phyloP scores from a whole-genome alignment of 139 green algal genomes.

The Chlorella vulgaris region DNA sequence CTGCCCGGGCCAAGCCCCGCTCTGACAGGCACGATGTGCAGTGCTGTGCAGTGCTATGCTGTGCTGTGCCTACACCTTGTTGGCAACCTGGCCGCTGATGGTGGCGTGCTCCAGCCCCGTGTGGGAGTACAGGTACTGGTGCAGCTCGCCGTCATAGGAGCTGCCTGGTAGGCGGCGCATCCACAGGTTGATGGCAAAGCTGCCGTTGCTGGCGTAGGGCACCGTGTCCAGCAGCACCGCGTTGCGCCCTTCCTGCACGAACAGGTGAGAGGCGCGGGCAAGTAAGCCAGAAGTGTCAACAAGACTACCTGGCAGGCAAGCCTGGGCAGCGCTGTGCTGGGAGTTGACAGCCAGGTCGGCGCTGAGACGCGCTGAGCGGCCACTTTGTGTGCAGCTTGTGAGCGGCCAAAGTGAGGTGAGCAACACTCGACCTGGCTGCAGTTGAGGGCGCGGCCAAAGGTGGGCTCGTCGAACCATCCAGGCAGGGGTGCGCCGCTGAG shows the following conservation, averaged over 20 bases:
- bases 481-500: not conserved
- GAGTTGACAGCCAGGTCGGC: not conserved
- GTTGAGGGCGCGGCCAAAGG: conserved; percentile 20
- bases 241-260: not conserved
- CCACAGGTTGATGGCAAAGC: conserved; percentile 73
- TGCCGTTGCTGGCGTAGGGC: conserved; percentile 47
- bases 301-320: not conserved
- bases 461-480: conserved; percentile 7
- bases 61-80: too few species aligned
- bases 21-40: too few species aligned
- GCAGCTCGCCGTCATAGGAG: not conserved
- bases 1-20: too few species aligned
- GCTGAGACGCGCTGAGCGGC: not conserved
- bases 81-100: conserved; percentile 10
- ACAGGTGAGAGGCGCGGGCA: not conserved
- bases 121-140: conserved; percentile 48
- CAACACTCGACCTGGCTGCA: conserved; percentile 31
- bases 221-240: conserved; percentile 38
- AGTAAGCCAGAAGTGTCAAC: not conserved
- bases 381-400: too few species aligned
- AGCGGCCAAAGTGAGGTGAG: too few species aligned
- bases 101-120: not conserved
- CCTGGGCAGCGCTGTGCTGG: not conserved
- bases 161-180: conserved; percentile 30
- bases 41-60: too few species aligned